Evolutionary conservation across 352 stramenopile genomes (phyloP), one percentile per base, ranked within the genome.

Genomic region (Elongisporangium anandrum): DNA sequence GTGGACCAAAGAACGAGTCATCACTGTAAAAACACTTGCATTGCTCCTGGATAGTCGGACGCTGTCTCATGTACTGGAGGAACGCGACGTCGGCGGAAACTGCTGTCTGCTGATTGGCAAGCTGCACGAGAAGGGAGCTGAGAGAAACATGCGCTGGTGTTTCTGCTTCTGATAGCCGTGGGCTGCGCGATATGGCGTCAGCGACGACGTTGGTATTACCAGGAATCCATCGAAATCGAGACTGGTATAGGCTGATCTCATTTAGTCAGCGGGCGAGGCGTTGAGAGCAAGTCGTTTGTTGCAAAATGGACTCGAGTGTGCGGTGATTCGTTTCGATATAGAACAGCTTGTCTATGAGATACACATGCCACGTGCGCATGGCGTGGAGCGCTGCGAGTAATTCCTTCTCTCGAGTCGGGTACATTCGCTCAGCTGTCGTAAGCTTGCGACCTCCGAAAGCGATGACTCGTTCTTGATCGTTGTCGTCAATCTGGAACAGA

Each of bases 321-420:
- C 20, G 17, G 9, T 64, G 62, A 49, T 68, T 56, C 4, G 52
- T 57, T 24, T 65, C 54, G 17, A 57, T 45, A 47, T 19, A 57
- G 10, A 48, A 65, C 8, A 34, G 49, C 3, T 50, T 49, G 49
- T 57, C 54, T 2, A 65, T 50, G 3, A 57, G 17, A 53, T 65
- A 65, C 1, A 61, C 22, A 12, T 50, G 19, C 60, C 60, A 61
- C 52, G 54, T 61, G 8, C 57, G 57, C n/a, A 57, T 49, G 34
- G 34, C 59, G 19, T 61, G 54, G 4, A 65, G 47, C 26, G 60
- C 60, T 17, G 60, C 60, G 0, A 61, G 34, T 54, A 65, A 57
- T 49, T 65, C 60, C 16, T 61, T 49, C n/a, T 67, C 56, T 48
- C 59, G 55, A 15, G 61, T 66, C 0, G 55, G 61, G 24, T 67